A percentile compares a stretch with the other conserved stretches of the same genome.
Evolutionary conservation across 176 grass and related monocot species (phyloP).

Genomic region (Chrysopogon serrulatus): DNA sequence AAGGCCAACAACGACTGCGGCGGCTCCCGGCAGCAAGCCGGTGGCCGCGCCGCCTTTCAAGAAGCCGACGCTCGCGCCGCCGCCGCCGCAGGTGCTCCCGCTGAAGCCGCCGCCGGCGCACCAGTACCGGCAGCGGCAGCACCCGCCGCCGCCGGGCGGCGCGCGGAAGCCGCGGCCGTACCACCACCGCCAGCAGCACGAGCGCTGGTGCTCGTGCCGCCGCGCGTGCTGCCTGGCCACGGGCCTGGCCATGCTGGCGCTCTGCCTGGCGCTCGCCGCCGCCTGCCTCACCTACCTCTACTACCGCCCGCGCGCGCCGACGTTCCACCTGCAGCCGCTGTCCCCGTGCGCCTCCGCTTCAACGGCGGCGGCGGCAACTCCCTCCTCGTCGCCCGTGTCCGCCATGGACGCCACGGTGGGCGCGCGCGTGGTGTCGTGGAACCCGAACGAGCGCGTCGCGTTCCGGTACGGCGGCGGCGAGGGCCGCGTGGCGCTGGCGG

Average conservation of each 20-base stretch:
- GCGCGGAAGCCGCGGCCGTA: not conserved
- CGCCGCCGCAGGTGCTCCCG: slow-evolving; percentile 36
- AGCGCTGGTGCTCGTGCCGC: slow-evolving; percentile 56
- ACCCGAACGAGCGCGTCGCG: slow-evolving; percentile 59
- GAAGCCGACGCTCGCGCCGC: slow-evolving; percentile 28
- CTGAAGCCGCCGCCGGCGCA: slow-evolving; percentile 49
- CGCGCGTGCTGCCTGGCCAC: slow-evolving; percentile 46
- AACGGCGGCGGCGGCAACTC: slow-evolving; percentile 3
- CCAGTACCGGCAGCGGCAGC: slow-evolving; percentile 18
- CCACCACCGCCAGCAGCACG: not conserved
- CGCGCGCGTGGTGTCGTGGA: slow-evolving; percentile 44
- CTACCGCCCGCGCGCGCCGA: slow-evolving; percentile 66
- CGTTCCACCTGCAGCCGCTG: slow-evolving; percentile 66
- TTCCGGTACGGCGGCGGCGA: slow-evolving; percentile 63
- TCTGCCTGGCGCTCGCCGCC: slow-evolving; percentile 44
- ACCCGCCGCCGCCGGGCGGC: not conserved
- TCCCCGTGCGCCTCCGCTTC: slow-evolving; percentile 39
- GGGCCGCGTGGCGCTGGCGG: slow-evolving; percentile 44
- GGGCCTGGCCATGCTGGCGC: slow-evolving; percentile 25
- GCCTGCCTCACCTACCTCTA: slow-evolving; percentile 77
- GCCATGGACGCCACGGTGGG: slow-evolving; percentile 48
- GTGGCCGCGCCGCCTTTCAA: slow-evolving; percentile 17
- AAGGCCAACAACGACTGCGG: not conserved
- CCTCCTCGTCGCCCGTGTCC: not conserved
- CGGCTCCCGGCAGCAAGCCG: not conserved